Base-by-base conservation (phyloP, 73 alveolate species). In the Paramecium biaurelia region DNA sequence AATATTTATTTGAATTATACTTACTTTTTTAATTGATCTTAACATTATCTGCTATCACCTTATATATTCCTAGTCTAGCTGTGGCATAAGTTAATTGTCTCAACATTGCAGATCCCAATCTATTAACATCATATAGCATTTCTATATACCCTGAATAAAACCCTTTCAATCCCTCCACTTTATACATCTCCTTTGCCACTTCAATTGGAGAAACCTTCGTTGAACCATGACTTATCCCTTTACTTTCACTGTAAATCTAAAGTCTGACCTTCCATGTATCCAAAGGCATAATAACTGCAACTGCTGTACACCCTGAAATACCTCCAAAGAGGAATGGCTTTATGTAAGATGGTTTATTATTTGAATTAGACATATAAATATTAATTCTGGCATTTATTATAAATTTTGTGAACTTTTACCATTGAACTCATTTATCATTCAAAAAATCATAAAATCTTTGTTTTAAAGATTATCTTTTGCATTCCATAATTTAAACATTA, bases 191-290 rank as follows among this genome's bases (percentile, higher is more conserved):
- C 56, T 76, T 68, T 70, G 99, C 98, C 11, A 95, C 97, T 34
- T 53, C 85, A 37, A 93, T 57, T 12, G 99, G 98, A 18, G 93
- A 49, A 26, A 58, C 53, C 35, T 53, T 63, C 5, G 92, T 76
- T 42, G 63, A 23, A 11, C 76, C 93, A 34, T 57, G 30, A 57
- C 76, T 68, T 9, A 93, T 90, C 24, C 92, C 93, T 68, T 63
- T 84, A 20, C 95, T 95, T 70, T 97, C 98, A 58, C 97, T 94
- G 30, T 74, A 86, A 30, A 96, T 92, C 90, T 97, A 93, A 37
- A 97, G 86, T 76, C 97, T 85, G 57, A 97, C 99, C 87, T 97
- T 97, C 85, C 96, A 93, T 87, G 95, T 94, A 67, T 97, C 99
- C 30, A 97, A 79, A 59, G 99, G 99, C 76, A 92, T 87, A 10